phyloP scores from a whole-genome alignment of 495 filamentous ascomycete genomes.

The Amphirosellinia nigrospora region DNA sequence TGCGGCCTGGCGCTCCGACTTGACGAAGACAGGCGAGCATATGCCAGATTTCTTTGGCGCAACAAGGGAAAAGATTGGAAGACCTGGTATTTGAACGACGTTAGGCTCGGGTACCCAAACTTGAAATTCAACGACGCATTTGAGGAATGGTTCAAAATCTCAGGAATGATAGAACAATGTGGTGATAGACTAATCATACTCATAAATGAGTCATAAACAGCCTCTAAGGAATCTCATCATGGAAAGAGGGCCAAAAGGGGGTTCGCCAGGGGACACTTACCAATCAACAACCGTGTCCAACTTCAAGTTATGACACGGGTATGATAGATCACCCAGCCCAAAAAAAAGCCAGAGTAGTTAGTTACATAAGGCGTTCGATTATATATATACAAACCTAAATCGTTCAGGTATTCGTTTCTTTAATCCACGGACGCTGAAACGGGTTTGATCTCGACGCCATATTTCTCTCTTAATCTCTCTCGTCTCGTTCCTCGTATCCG shows the following conservation, averaged over 20 bases:
- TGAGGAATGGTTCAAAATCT: conserved; percentile 20
- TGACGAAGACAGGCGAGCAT: background rate
- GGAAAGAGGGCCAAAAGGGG: conserved; percentile 10
- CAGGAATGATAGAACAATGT: conserved; percentile 55
- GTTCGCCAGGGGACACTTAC: conserved; percentile 16
- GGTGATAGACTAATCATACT: conserved; percentile 52
- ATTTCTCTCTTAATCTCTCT: conserved; percentile 84
- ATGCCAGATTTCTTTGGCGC: background rate
- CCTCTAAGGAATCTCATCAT: conserved; percentile 44
- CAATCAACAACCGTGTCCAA: conserved; percentile 1
- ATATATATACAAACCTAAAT: conserved; percentile 38
- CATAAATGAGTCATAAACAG: conserved; percentile 55
- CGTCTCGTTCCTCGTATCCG: conserved; percentile 87
- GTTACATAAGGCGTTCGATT: conserved; percentile 39
- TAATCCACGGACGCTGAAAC: conserved; percentile 44
- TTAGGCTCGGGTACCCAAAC: background rate
- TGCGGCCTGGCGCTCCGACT: conserved; percentile 13
- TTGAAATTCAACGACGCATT: background rate
- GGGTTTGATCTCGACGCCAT: conserved; percentile 82
- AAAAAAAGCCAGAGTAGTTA: conserved; percentile 1
- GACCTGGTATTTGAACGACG: background rate
- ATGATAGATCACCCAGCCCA: conserved; percentile 1
- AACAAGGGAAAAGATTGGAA: background rate
- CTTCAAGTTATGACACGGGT: too few species aligned
- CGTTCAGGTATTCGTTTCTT: conserved; percentile 16